Percentiles rank a stretch among this genome's conserved stretches.
Evolutionary conservation across 192 early-diverging fungal species (phyloP).

Genomic region (Coemansia sp.): DNA sequence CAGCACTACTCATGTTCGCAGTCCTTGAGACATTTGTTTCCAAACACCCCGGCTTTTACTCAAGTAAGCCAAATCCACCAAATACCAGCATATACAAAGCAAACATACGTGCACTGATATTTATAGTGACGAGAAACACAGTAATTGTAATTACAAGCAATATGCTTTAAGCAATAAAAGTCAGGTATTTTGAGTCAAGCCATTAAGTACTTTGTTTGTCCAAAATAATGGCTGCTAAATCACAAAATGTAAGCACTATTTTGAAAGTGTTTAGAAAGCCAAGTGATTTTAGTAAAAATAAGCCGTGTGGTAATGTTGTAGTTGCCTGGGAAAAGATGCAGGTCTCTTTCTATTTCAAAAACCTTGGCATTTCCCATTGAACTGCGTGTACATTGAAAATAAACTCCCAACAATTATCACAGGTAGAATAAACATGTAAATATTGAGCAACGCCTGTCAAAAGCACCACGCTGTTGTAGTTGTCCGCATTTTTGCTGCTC

Average conservation of each 20-base stretch:
- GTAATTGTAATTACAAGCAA: constrained; percentile 22
- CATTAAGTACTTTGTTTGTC: constrained; percentile 15
- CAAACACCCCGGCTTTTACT: constrained; percentile 40
- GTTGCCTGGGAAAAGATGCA: neutral
- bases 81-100: constrained; percentile 38
- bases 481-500: neutral
- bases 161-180: constrained; percentile 7
- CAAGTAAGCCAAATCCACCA: constrained; percentile 37
- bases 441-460: neutral
- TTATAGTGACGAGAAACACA: constrained; percentile 30
- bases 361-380: constrained; percentile 9
- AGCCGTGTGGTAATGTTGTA: neutral
- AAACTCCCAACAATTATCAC: neutral
- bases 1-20: constrained; percentile 10
- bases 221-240: constrained; percentile 30
- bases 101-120: constrained; percentile 25
- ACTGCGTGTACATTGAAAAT: neutral
- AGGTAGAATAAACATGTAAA: neutral
- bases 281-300: neutral
- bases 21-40: constrained; percentile 34
- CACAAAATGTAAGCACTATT: constrained; percentile 17
- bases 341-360: neutral
- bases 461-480: neutral
- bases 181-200: constrained; percentile 34
- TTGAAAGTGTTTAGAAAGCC: neutral